Conservation (phyloP, 768 basidiomycete species). For the Termitomyces sp. region DNA sequence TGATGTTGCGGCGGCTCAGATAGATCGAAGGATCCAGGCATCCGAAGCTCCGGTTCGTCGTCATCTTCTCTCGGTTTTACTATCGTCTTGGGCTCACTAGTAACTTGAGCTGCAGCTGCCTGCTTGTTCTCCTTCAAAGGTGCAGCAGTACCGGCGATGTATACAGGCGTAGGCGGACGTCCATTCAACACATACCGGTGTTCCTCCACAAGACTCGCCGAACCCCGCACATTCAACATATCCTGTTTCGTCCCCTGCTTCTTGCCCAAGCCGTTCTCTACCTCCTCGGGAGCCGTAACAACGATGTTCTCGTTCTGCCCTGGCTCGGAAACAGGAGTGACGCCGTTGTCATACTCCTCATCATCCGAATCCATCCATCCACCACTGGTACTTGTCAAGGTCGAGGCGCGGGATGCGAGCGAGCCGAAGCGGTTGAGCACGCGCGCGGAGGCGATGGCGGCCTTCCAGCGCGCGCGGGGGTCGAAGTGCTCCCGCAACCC, state of each 20-base stretch:
- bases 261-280: conserved; percentile 14
- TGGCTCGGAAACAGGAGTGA: conserved; percentile 16
- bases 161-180: conserved; percentile 2
- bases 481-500: conserved; percentile 85
- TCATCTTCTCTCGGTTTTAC: conserved; percentile 5
- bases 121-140: neutral
- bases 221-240: conserved; percentile 1
- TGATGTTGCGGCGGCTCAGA: conserved; percentile 12
- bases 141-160: neutral
- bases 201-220: neutral
- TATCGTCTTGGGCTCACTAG: conserved; percentile 22
- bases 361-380: conserved; percentile 29
- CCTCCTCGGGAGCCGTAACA: conserved; percentile 27
- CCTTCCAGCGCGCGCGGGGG: conserved; percentile 68
- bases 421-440: conserved; percentile 37
- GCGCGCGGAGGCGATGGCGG: conserved; percentile 56
- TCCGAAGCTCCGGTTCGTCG: conserved; percentile 31
- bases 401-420: conserved; percentile 20
- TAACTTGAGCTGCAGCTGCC: neutral
- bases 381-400: conserved; percentile 25
- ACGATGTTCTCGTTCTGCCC: conserved; percentile 40
- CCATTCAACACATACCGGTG: neutral
- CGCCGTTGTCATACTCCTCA: conserved; percentile 20
- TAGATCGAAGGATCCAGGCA: conserved; percentile 53
- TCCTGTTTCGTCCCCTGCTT: conserved; percentile 13